Percentiles rank a stretch among this genome's conserved stretches.
Evolutionary conservation across 805 yeast genomes (phyloP).

Genomic region (Pichia kluyveri): DNA sequence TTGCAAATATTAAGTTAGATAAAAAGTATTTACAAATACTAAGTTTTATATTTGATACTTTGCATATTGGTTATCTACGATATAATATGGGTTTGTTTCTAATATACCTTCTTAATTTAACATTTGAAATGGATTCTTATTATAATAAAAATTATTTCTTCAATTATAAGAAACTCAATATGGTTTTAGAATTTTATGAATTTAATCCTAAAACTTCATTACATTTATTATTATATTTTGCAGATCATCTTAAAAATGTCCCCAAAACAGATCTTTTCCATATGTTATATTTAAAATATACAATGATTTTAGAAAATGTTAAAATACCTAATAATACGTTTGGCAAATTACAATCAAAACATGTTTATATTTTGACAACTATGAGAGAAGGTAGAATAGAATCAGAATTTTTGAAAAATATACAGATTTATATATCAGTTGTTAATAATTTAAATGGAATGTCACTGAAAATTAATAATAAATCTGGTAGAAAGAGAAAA

Average conservation of each 20-base stretch:
- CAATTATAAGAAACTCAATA: constrained; percentile 5
- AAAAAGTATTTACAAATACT: constrained; percentile 13
- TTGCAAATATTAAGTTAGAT: constrained; percentile 16
- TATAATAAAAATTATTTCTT: constrained; percentile 15
- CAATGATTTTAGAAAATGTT: background rate
- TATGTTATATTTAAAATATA: constrained; percentile 1
- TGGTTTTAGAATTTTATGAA: constrained; percentile 2
- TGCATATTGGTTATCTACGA: constrained; percentile 23
- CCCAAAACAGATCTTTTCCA: constrained; percentile 10
- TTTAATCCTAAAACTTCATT: background rate
- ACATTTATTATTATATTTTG: constrained; percentile 2
- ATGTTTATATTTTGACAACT: constrained; percentile 4
- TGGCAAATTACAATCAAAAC: constrained; percentile 9
- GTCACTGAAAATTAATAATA: too few species aligned
- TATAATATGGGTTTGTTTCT: constrained; percentile 14
- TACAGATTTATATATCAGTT: too few species aligned
- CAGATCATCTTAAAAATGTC: too few species aligned
- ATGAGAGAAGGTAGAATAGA: constrained; percentile 4
- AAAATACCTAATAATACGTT: constrained; percentile 5
- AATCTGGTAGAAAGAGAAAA: background rate
- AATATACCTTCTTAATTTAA: constrained; percentile 11
- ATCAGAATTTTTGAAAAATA: too few species aligned
- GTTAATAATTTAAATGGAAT: too few species aligned
- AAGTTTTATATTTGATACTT: constrained; percentile 18
- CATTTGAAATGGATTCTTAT: constrained; percentile 12